Conservation (phyloP, 106 monocot genomes). For the Triglochin maritima region DNA sequence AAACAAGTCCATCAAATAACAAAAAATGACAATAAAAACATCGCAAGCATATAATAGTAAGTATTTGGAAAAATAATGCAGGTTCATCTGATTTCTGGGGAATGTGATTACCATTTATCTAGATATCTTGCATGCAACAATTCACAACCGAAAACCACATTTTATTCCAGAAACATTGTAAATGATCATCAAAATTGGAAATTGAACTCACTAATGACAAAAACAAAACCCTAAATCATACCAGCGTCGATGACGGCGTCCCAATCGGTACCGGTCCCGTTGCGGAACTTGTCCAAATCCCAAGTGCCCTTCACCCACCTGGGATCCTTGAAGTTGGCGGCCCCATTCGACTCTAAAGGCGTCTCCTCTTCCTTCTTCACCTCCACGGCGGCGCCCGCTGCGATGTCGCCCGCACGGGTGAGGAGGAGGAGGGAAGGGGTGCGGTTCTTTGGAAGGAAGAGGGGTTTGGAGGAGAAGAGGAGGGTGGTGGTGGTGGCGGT, state of each 20-base stretch:
- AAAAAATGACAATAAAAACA: not conserved
- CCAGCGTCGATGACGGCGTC: conserved; percentile 81
- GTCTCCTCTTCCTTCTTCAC: not conserved
- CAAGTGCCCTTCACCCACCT: conserved; percentile 67
- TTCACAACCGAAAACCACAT: not conserved
- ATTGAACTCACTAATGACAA: no score
- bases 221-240: conserved; percentile 10
- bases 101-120: not conserved
- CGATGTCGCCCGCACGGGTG: not conserved
- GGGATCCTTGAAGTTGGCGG: conserved; percentile 35
- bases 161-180: not conserved
- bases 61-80: no score
- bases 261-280: conserved; percentile 53
- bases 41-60: no score
- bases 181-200: no score
- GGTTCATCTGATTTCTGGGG: no score
- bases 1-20: not conserved
- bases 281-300: conserved; percentile 54
- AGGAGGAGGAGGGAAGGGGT: conserved; percentile 18
- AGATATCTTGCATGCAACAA: not conserved
- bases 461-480: conserved; percentile 26
- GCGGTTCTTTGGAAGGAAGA: conserved; percentile 56
- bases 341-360: conserved; percentile 1
- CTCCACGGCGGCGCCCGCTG: not conserved
- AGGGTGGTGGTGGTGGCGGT: not conserved